A percentile compares a stretch with the other conserved stretches of the same genome.
Conservation (phyloP, 192 early-diverging fungal species). For the Coemansia sp. region DNA sequence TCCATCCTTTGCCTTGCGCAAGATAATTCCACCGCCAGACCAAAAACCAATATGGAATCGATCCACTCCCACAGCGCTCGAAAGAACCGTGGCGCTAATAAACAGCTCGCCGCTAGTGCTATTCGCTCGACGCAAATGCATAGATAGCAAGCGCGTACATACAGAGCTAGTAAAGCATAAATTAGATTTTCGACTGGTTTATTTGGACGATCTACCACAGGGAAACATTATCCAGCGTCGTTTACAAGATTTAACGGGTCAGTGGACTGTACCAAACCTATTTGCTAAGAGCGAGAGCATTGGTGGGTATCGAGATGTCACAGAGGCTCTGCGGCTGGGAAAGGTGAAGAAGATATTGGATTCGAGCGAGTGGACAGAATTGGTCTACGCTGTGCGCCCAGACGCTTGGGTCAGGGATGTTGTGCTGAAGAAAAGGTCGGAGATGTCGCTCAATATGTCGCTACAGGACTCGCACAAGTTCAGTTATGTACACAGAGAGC, state of each 20-base stretch:
- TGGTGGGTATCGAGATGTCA: conserved; percentile 15
- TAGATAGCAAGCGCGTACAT: conserved; percentile 20
- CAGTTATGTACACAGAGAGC: conserved; percentile 36
- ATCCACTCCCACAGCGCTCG: conserved; percentile 32
- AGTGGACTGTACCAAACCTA: conserved; percentile 46
- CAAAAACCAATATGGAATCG: conserved; percentile 31
- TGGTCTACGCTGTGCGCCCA: conserved; percentile 38
- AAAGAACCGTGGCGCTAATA: conserved; percentile 30
- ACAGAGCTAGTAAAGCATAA: conserved; percentile 3
- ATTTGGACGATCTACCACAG: conserved; percentile 26
- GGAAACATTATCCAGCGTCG: conserved; percentile 41
- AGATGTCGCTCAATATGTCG: conserved; percentile 39
- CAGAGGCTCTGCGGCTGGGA: conserved; percentile 25
- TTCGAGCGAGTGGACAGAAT: conserved; percentile 27
- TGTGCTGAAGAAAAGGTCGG: conserved; percentile 32
- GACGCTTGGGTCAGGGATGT: conserved; percentile 25
- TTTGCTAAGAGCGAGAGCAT: conserved; percentile 49
- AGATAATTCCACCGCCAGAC: conserved; percentile 29
- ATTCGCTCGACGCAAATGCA: conserved; percentile 35
- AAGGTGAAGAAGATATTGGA: conserved; percentile 17
- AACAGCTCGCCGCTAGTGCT: conserved; percentile 41
- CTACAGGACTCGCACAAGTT: conserved; percentile 42
- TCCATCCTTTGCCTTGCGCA: conserved; percentile 38
- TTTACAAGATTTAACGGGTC: conserved; percentile 40
- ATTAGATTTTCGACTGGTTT: conserved; percentile 24